Conservation (phyloP, 441 rosid genomes). For the Jatropha podagrica region DNA sequence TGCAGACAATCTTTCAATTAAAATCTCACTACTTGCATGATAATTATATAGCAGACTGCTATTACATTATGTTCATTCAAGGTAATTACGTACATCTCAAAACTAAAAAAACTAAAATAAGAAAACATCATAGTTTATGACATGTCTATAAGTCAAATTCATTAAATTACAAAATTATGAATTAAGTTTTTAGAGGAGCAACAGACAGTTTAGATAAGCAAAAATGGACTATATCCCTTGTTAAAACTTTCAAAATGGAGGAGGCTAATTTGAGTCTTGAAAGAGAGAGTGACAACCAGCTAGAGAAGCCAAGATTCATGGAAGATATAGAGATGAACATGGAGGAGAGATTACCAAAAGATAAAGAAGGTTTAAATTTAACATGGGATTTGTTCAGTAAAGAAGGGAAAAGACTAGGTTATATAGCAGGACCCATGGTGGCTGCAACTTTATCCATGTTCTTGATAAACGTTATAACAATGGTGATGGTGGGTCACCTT, state of each 20-base stretch:
- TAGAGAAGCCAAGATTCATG: constrained; percentile 7
- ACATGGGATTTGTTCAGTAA: constrained; percentile 18
- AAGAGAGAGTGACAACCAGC: background rate
- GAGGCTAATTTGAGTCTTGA: background rate
- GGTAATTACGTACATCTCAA: too few relatives aligned
- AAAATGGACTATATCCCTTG: too few relatives aligned
- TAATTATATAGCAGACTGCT: too few relatives aligned
- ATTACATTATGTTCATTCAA: too few relatives aligned
- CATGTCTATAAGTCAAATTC: too few relatives aligned
- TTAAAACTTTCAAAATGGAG: too few relatives aligned
- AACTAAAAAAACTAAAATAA: too few relatives aligned
- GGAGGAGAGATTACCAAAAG: constrained; percentile 23
- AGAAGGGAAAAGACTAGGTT: constrained; percentile 31
- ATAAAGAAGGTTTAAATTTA: background rate
- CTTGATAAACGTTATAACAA: constrained; percentile 31
- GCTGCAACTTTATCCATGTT: constrained; percentile 27
- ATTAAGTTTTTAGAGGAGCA: too few relatives aligned
- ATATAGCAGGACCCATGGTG: constrained; percentile 41
- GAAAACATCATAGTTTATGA: too few relatives aligned
- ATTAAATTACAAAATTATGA: too few relatives aligned
- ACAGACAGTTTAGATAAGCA: too few relatives aligned
- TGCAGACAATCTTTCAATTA: too few relatives aligned
- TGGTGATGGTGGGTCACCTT: constrained; percentile 48
- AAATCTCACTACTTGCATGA: background rate
- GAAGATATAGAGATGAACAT: constrained; percentile 16